Base-by-base conservation (phyloP, 768 basidiomycete species). In the Boletus coccyginus region DNA sequence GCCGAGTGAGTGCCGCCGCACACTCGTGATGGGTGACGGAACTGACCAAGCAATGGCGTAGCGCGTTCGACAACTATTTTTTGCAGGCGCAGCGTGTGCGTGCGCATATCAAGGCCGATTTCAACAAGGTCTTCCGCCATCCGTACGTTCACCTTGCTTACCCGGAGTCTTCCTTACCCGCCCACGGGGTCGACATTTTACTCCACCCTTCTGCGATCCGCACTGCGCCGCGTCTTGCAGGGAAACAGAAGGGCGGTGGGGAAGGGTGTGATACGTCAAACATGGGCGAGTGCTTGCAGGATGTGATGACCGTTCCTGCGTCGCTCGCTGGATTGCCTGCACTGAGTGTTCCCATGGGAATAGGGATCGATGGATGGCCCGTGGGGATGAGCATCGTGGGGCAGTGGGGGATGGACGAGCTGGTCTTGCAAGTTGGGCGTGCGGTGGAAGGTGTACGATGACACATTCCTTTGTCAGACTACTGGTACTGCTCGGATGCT, bases 61-160 rank as follows among this genome's bases (percentile, higher is more conserved):
- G 94, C 55, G 94, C 94, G n/a, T 98, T 94, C 66, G 90, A 98
- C 73, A 98, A 96, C 66, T 98, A 96, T 70, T 99, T 94, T 69
- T 78, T 98, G 7, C 93, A 96, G 75, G 95, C 96, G 0, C 88
- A 93, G 59, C 81, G 85, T 33, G 82, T 98, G 11, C 86, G 96
- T 1, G 78, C 81, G 48, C 73, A 81, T 9, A 76, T 99, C 50
- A 81, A 83, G 55, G 64, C 78, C 6, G 95, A 98, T 64, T 94
- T 95, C 62, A 75, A 87, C 65, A 63, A 67, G 1, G 81, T 87
- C 36, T 94, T 98, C 73, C 73, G 76, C 1, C 69, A 81, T 3
- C 76, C 81, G 3, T 83, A 88, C 65, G 75, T 75, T 35, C 74
- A 81, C 45, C 24, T 75, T 33, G 72, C 81, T 42, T 16, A 9